Conservation (phyloP, 345 rosid genomes). For the Aquilaria malaccensis region DNA sequence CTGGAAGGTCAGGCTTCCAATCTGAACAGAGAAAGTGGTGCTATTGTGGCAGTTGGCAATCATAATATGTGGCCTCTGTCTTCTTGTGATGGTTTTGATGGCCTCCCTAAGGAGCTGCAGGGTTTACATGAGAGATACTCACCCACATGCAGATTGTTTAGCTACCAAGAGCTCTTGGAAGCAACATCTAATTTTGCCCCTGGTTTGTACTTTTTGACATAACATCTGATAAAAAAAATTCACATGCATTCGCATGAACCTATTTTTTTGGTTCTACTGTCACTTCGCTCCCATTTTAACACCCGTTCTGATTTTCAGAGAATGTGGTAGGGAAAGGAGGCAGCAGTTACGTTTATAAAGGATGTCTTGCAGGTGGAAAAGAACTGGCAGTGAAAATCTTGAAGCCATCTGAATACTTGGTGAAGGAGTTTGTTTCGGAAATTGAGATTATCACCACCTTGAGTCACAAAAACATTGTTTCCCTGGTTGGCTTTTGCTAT, state of each 20-base stretch:
- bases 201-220: conserved; percentile 34
- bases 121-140: conserved; percentile 62
- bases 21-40: conserved; percentile 50
- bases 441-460: conserved; percentile 69
- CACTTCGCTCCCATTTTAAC: not conserved
- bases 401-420: conserved; percentile 59
- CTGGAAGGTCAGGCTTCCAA: conserved; percentile 23
- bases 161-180: conserved; percentile 59
- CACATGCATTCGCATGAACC: too few relatives aligned
- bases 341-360: conserved; percentile 80
- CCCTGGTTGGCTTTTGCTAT: conserved; percentile 77
- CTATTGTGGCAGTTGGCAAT: conserved; percentile 38
- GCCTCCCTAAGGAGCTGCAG: conserved; percentile 53
- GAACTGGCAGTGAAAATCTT: conserved; percentile 85
- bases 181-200: conserved; percentile 66
- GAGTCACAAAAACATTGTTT: conserved; percentile 73
- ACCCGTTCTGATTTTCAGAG: conserved; percentile 38
- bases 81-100: conserved; percentile 25
- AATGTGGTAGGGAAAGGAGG: conserved; percentile 94
- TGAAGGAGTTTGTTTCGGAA: conserved; percentile 75
- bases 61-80: conserved; percentile 33
- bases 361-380: conserved; percentile 76
- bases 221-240: not conserved
- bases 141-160: conserved; percentile 76
- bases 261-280: too few relatives aligned